Base-by-base conservation (phyloP, 306 rosid species). In the Fagus sylvatica region DNA sequence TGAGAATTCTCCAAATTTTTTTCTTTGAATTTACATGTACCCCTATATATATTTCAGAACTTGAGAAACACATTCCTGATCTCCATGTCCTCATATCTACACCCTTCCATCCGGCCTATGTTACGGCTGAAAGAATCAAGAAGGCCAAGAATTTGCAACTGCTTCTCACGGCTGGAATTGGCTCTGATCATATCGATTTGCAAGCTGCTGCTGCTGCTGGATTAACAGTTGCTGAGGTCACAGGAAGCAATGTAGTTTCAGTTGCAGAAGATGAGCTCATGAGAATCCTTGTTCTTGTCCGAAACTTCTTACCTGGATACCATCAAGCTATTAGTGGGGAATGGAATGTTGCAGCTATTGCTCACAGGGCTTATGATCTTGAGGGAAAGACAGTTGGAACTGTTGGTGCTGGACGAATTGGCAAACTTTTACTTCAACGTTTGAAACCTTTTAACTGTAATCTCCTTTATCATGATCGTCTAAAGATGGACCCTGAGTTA, bases 81-180 rank as follows among this genome's bases (percentile, higher is more conserved):
- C 89, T 91, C 41, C 89, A 95, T 75, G 98, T 95, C 73, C 92
- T 95, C 78, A 95, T 95, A 75, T 78, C 97, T 1, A 95, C 98
- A 1, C 98, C 98, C 13, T 95, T 95, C 87, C 98, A 95, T 70
- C 98, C 98, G 5, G 98, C 98, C 49, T 95, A 95, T 75, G 98
- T 95, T 48, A 95, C 98, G 1, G 98, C 96, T 0, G 98, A 92
- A 84, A 88, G 98, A 78, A 95, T 95, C 1, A 89, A 88, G 80
- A 95, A 80, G 85, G 98, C 98, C 72, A 95, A 95, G 76, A 95
- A 89, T 75, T 81, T 95, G 84, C 88, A 95, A 53, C 88, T 95
- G 69, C 85, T 95, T 81, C 89, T 95, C 62, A 95, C 98, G 4
- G 98, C 98, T 30, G 98, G 98, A 46, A 86, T 95, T 48, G 98